These are phyloP conservation scores for Fusarium nematophilum DNA, from an alignment of 2,329 filamentous ascomycete genomes.

Conservation along the genomic window DNA sequence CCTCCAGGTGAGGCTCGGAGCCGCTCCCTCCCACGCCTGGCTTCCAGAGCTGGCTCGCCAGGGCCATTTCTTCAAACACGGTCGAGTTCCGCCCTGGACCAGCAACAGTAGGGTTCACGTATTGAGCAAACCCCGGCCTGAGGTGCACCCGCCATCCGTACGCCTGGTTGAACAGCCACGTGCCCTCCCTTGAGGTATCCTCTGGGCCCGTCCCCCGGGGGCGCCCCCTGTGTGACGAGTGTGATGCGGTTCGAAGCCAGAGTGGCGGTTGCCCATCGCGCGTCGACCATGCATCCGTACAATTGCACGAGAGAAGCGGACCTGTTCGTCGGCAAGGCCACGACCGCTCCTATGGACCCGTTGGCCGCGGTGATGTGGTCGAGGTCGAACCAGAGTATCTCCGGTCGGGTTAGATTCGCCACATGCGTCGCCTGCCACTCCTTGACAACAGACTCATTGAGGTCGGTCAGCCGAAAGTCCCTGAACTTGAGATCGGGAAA, in stretches of 20 bases:
- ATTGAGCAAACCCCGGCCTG: constrained; percentile 25
- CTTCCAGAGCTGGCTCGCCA: constrained; percentile 32
- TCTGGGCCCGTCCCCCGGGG: constrained; percentile 24
- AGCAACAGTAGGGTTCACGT: constrained; percentile 23
- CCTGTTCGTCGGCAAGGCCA: constrained; percentile 18
- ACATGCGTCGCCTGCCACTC: constrained; percentile 17
- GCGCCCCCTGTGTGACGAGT: constrained; percentile 26
- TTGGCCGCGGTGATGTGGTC: constrained; percentile 20
- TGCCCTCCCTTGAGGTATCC: constrained; percentile 23
- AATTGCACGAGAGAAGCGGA: constrained; percentile 17
- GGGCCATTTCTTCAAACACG: constrained; percentile 31
- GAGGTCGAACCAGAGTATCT: constrained; percentile 34
- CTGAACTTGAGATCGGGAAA: too few relatives aligned
- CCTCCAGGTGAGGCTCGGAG: constrained; percentile 25
- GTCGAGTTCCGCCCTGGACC: constrained; percentile 17
- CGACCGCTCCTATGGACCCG: constrained; percentile 19
- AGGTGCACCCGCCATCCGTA: constrained; percentile 32
- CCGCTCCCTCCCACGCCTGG: constrained; percentile 12
- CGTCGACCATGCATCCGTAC: constrained; percentile 37
- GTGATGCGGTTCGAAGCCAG: constrained; percentile 31
- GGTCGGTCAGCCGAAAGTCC: too few relatives aligned
- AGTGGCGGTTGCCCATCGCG: constrained; percentile 25
- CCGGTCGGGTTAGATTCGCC: constrained; percentile 3
- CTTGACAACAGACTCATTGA: too few relatives aligned
- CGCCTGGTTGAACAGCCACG: constrained; percentile 23